Evolutionary conservation across 1,284 basidiomycete species (phyloP).

Genomic region (Microbotryum intermedium): DNA sequence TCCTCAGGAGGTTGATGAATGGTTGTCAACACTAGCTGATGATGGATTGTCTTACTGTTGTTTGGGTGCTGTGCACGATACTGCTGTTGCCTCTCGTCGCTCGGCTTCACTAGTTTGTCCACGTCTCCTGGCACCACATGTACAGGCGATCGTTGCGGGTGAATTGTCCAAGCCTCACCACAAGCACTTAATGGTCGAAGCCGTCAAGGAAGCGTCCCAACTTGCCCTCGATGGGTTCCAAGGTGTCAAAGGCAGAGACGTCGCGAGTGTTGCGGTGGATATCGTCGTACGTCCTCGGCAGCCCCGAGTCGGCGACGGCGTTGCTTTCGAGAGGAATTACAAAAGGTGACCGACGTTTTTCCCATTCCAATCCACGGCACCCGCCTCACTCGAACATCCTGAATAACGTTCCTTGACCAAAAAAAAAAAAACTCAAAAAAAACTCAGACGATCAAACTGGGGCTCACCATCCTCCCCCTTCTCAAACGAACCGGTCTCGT

Average conservation of each 20-base stretch:
- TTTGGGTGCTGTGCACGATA: too few relatives aligned
- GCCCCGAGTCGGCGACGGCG: too few relatives aligned
- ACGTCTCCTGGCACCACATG: too few relatives aligned
- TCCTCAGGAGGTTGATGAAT: too few relatives aligned
- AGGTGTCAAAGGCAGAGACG: conserved; percentile 9
- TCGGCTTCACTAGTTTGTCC: background rate
- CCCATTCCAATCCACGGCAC: background rate
- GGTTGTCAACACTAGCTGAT: too few relatives aligned
- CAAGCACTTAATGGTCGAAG: conserved; percentile 22
- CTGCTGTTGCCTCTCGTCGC: background rate
- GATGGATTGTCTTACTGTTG: too few relatives aligned
- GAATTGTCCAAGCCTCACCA: conserved; percentile 28
- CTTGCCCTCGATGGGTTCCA: conserved; percentile 10
- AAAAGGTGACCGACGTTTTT: background rate
- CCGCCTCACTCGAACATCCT: background rate
- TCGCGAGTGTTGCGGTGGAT: conserved; percentile 30
- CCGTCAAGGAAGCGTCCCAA: conserved; percentile 18
- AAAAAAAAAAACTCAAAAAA: too few relatives aligned
- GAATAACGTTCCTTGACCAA: too few relatives aligned
- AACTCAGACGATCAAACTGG: conserved; percentile 30
- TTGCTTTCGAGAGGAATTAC: background rate
- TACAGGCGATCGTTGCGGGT: conserved; percentile 27
- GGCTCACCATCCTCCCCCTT: conserved; percentile 23
- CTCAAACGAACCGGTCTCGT: conserved; percentile 27
- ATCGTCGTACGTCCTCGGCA: conserved; percentile 17